These are phyloP conservation scores for Tulasnella sp. DNA, from an alignment of 768 basidiomycete species.

Conservation along the genomic window DNA sequence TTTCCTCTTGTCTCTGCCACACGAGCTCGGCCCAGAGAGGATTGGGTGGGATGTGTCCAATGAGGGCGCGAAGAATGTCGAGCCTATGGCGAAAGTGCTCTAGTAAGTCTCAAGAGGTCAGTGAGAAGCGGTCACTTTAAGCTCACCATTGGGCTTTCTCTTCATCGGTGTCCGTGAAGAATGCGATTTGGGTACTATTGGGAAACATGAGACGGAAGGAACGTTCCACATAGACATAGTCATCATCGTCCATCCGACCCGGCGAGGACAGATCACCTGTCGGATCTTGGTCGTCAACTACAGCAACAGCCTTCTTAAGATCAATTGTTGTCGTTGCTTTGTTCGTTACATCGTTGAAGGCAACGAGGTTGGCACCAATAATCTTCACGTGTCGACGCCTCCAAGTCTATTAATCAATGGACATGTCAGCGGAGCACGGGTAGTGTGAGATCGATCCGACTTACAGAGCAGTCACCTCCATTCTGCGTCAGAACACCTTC, in stretches of 20 bases:
- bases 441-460: conserved; percentile 24
- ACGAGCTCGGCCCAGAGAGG: conserved; percentile 88
- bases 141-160: conserved; percentile 80
- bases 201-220: conserved; percentile 80
- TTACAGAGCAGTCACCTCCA: conserved; percentile 84
- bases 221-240: conserved; percentile 58
- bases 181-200: conserved; percentile 65
- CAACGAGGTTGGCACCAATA: conserved; percentile 74
- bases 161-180: conserved; percentile 84
- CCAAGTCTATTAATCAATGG: conserved; percentile 45
- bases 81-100: conserved; percentile 44
- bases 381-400: conserved; percentile 73
- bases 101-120: neutral
- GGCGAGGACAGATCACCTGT: neutral
- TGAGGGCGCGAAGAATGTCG: conserved; percentile 67
- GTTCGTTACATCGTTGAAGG: conserved; percentile 89
- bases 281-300: conserved; percentile 63
- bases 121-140: neutral
- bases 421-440: neutral
- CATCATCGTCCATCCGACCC: conserved; percentile 43
- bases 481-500: conserved; percentile 87
- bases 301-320: conserved; percentile 64
- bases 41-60: conserved; percentile 84
- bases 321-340: conserved; percentile 84
- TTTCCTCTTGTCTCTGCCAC: conserved; percentile 68